These are phyloP conservation scores for Hypoxylon sp. DNA, from an alignment of 2,329 filamentous ascomycete genomes.

Conservation along the genomic window DNA sequence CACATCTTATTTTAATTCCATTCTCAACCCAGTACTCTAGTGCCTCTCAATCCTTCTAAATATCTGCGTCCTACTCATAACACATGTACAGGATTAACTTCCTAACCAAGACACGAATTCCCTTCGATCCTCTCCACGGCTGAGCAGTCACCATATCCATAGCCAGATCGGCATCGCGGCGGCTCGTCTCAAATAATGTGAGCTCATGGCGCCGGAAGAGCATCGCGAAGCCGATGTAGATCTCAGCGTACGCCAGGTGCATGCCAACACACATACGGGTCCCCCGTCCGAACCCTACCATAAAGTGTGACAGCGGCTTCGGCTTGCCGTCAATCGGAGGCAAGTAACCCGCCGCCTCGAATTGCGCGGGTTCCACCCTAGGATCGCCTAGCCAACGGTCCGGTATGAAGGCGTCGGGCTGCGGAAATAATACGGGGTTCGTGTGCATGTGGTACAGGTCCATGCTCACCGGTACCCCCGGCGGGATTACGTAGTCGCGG, in stretches of 20 bases:
- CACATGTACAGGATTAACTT: neutral
- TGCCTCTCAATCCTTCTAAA: no score
- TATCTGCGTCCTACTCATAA: no score
- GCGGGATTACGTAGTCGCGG: constrained; percentile 36
- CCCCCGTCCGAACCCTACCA: constrained; percentile 55
- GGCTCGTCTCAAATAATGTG: constrained; percentile 51
- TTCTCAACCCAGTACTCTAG: no score
- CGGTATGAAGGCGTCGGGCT: constrained; percentile 37
- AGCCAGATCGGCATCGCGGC: constrained; percentile 42
- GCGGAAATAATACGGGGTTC: constrained; percentile 39
- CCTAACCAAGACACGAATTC: constrained; percentile 19
- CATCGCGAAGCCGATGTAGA: constrained; percentile 60
- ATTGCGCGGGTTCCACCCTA: constrained; percentile 17
- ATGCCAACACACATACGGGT: constrained; percentile 56
- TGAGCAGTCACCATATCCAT: neutral
- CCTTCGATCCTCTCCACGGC: constrained; percentile 2
- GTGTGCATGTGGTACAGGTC: constrained; percentile 45
- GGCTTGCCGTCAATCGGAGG: constrained; percentile 21
- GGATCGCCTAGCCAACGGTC: constrained; percentile 46
- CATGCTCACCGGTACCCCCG: constrained; percentile 37
- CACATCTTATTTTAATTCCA: no score
- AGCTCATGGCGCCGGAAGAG: constrained; percentile 62
- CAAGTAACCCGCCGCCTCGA: constrained; percentile 19
- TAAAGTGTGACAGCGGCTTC: constrained; percentile 35
- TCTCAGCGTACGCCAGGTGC: constrained; percentile 54